Conservation (phyloP, 257 asterid genomes). For the Henckelia pumila region DNA sequence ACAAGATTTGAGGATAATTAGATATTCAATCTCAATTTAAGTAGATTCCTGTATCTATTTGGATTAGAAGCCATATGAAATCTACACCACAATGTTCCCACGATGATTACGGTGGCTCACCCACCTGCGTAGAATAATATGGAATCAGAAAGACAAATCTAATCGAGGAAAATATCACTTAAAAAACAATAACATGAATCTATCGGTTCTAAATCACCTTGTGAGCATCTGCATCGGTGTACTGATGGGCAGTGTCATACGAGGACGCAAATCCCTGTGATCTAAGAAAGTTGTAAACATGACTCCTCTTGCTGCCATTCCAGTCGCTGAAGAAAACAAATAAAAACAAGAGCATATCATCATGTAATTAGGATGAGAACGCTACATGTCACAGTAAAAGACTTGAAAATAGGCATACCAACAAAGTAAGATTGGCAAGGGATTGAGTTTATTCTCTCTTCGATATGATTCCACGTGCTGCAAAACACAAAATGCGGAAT, state of each 20-base stretch:
- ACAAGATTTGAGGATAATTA: too few species aligned
- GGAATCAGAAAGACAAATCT: slow-evolving; percentile 28
- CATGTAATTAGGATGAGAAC: not conserved
- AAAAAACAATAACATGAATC: slow-evolving; percentile 4
- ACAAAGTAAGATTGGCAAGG: too few species aligned
- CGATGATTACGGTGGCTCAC: slow-evolving; percentile 98
- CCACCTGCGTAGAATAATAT: slow-evolving; percentile 58
- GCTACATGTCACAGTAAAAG: too few species aligned
- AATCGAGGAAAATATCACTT: not conserved
- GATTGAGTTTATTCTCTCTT: too few species aligned
- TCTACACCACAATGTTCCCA: slow-evolving; percentile 97
- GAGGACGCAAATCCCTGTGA: slow-evolving; percentile 97
- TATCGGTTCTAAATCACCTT: slow-evolving; percentile 45
- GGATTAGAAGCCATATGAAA: slow-evolving; percentile 99
- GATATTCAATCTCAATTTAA: too few species aligned
- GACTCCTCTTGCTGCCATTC: slow-evolving; percentile 97
- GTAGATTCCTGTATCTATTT: slow-evolving; percentile 73
- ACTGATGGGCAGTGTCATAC: slow-evolving; percentile 95
- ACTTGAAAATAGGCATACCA: too few species aligned
- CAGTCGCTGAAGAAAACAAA: slow-evolving; percentile 61
- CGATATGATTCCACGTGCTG: too few species aligned
- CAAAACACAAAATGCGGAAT: too few species aligned
- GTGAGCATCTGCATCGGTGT: slow-evolving; percentile 95
- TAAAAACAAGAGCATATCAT: slow-evolving; percentile 24
- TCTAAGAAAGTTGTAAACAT: slow-evolving; percentile 86